Conservation (phyloP, 1,139 yeast species). For the Kodamaea anthophila region DNA sequence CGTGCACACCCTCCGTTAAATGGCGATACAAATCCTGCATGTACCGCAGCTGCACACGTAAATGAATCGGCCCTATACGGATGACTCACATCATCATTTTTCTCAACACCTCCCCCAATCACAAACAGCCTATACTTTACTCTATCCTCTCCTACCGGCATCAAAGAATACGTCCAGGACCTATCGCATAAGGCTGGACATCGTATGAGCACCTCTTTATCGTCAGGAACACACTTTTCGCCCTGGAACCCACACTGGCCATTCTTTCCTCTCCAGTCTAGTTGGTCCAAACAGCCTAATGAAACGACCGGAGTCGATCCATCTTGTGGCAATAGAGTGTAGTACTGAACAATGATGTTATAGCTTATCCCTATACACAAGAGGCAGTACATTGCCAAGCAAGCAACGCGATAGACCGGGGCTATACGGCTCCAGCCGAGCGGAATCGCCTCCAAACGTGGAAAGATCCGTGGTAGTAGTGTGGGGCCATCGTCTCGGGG, state of each 20-base stretch:
- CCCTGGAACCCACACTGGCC: constrained; percentile 74
- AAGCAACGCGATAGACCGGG: constrained; percentile 22
- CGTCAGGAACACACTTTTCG: constrained; percentile 44
- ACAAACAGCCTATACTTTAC: constrained; percentile 68
- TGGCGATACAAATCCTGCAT: constrained; percentile 74
- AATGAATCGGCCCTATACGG: constrained; percentile 87
- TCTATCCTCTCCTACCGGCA: constrained; percentile 65
- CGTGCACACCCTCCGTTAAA: constrained; percentile 77
- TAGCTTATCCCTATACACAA: constrained; percentile 30
- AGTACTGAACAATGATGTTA: constrained; percentile 32
- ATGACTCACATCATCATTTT: constrained; percentile 22
- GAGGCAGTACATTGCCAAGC: constrained; percentile 31
- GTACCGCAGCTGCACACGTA: constrained; percentile 87
- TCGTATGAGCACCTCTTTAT: constrained; percentile 51
- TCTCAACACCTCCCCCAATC: constrained; percentile 61
- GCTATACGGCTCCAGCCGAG: too few species aligned
- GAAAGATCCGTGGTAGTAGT: constrained; percentile 13
- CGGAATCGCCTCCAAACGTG: constrained; percentile 41
- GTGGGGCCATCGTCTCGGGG: constrained; percentile 48
- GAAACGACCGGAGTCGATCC: constrained; percentile 12
- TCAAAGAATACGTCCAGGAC: constrained; percentile 70
- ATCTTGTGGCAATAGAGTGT: constrained; percentile 29
- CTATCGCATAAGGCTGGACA: constrained; percentile 89
- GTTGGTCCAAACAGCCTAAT: constrained; percentile 16
- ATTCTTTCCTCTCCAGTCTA: constrained; percentile 66